Base-by-base conservation (phyloP, 192 early-diverging fungal genomes). In the Linnemannia hyalina region DNA sequence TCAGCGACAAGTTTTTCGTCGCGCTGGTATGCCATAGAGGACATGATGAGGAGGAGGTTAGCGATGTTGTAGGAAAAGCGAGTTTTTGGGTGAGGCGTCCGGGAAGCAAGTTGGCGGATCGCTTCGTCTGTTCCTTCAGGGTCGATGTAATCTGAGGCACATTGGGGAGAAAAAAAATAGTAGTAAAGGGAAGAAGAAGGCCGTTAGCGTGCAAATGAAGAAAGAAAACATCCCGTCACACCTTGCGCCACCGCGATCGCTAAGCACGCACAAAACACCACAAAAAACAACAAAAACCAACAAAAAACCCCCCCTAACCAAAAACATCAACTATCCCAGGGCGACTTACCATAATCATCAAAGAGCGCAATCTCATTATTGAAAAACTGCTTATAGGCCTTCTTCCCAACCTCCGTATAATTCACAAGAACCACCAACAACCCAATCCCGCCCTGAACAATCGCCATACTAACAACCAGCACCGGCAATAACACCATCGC, bases 11-110 rank as follows among this genome's bases (percentile, higher is more conserved):
- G 70, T 8, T 82, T 87, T 26, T 89, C 90, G 47, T 92, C 72
- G 18, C 92, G 81, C 42, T 91, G 88, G 36, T 92, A 93, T 0
- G 89, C 55, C 35, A 93, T 65, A 8, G 90, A 74, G 22, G 92
- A 89, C 55, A 93, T 82, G 60, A 88, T 77, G 42, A 90, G 77
- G n/a, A 93, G 26, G 42, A 89, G 74, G 54, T 90, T 84, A 2
- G 91, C 92, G 10, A 90, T 82, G 71, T 91, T 86, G 60, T 91
- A 87, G 47, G 74, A 78, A 49, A 89, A 89, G 11, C 44, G 23
- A 20, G 70, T 63, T 22, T 46, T 63, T 11, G 11, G 20, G 32
- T 52, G 68, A 7, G 57, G 70, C 11, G 40, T 29, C 1, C 65
- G 78, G 13, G 54, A 23, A 1, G 75, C 60, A 7, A 86, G 44